phyloP scores from a whole-genome alignment of 345 rosid species.

The Salix koriyanagi region DNA sequence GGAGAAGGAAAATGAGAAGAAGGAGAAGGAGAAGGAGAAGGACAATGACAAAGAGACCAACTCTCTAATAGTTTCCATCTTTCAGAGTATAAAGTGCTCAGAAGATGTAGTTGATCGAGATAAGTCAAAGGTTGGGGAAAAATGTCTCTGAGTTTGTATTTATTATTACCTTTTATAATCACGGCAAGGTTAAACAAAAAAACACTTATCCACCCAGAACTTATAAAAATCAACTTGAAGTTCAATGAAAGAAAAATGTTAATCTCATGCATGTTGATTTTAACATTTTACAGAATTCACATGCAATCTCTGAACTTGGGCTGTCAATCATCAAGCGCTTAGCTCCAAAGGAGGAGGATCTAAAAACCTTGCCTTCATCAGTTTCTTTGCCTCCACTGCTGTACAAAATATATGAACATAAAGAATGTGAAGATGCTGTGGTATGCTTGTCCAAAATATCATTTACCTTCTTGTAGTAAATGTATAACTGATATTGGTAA shows the following conservation, averaged over 20 bases:
- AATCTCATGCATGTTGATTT: slow-evolving; percentile 17
- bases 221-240: neutral
- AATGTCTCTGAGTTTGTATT: slow-evolving; percentile 5
- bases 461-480: neutral
- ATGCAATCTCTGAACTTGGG: slow-evolving; percentile 90
- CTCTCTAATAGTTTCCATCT: slow-evolving; percentile 46
- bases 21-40: slow-evolving; percentile 35
- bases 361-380: slow-evolving; percentile 33
- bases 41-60: slow-evolving; percentile 61
- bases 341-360: slow-evolving; percentile 41
- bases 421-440: slow-evolving; percentile 52
- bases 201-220: neutral
- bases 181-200: neutral
- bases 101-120: slow-evolving; percentile 69
- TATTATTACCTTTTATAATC: neutral
- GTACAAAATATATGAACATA: slow-evolving; percentile 58
- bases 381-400: slow-evolving; percentile 59
- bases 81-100: slow-evolving; percentile 58
- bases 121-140: slow-evolving; percentile 66
- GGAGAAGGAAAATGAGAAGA: slow-evolving; percentile 45
- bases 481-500: neutral
- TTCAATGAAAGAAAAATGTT: neutral
- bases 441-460: slow-evolving; percentile 27
- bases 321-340: slow-evolving; percentile 58
- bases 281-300: slow-evolving; percentile 63